Evolutionary conservation across 768 basidiomycete genomes (phyloP), one percentile per base, ranked within the genome.

Genomic region (Naematelia encephala): DNA sequence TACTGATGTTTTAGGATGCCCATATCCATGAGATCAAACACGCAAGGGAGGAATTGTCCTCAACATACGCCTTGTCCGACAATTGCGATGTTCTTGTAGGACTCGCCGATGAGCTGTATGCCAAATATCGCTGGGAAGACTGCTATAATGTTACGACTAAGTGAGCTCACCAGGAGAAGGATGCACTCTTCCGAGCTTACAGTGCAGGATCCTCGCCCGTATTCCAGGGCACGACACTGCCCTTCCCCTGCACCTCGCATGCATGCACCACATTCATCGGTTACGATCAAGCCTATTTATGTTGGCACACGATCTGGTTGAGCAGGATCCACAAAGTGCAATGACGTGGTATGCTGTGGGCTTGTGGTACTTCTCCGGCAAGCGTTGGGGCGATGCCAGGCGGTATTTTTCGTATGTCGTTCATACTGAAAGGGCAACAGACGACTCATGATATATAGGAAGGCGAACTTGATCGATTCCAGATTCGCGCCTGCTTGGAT

Each of bases 301-400:
- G 62, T 83, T 98, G 39, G 96, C 96, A 0, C 96, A 98, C 69
- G 90, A 96, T 72, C 84, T 99, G 74, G 92, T 97, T 16, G 90
- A 97, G 55, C 85, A 85, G 48, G 93, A 97, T 72, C 93, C 96
- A 0, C 90, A 92, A 70, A 87, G 89, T 44, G 86, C 91, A 0
- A 84, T 90, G 54, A 93, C 90, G 67, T 99, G 96, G 96, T 99
- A 98, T 77, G 91, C 96, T 3, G 96, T 98, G 22, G 96, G 93
- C 0, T 85, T 97, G 21, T 99, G 93, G 89, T 98, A 99, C 78
- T 83, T 94, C 56, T 84, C 86, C 28, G 85, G 85, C 26, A 83
- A 84, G 51, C 90, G 93, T 70, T 99, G 89, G 88, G 80, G 86
- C 11, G 90, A 94, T 67, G 91, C 93, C 2, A 81, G 94, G 66